Percentiles rank a stretch among this genome's conserved stretches.
phyloP scores from a whole-genome alignment of 192 early-diverging fungal species.

The Glomus cerebriforme region DNA sequence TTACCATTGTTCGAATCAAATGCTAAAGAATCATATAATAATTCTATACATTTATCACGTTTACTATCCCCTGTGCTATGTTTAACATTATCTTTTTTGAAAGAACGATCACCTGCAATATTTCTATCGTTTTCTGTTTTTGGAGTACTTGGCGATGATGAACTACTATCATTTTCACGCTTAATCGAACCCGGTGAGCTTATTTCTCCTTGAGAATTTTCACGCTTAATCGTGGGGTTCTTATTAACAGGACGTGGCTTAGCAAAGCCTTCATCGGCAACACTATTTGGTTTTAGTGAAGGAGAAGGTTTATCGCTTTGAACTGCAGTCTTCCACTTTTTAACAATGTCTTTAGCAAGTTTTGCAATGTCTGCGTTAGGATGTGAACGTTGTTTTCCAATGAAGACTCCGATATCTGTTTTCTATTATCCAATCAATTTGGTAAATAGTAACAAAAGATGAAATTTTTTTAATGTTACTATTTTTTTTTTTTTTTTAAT shows the following conservation, averaged over 20 bases:
- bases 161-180: slow-evolving; percentile 26
- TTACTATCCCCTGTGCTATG: slow-evolving; percentile 57
- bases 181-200: neutral
- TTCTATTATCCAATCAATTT: slow-evolving; percentile 47
- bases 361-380: slow-evolving; percentile 57
- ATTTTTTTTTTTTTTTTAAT: slow-evolving; percentile 58
- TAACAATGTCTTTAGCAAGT: slow-evolving; percentile 70
- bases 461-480: too few species aligned
- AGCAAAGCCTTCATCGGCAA: slow-evolving; percentile 27
- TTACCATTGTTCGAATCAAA: slow-evolving; percentile 57
- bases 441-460: too few species aligned
- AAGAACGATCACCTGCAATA: slow-evolving; percentile 47
- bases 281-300: slow-evolving; percentile 44
- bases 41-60: slow-evolving; percentile 79
- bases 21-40: slow-evolving; percentile 80
- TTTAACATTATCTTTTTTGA: slow-evolving; percentile 59
- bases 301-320: slow-evolving; percentile 35
- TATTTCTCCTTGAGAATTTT: slow-evolving; percentile 20
- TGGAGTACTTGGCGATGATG: slow-evolving; percentile 42
- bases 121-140: slow-evolving; percentile 39
- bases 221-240: neutral
- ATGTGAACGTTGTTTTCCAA: slow-evolving; percentile 74
- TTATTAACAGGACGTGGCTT: slow-evolving; percentile 15
- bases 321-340: slow-evolving; percentile 85
- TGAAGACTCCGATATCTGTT: slow-evolving; percentile 77